A percentile compares a stretch with the other conserved stretches of the same genome.
Evolutionary conservation across 208 protist species (phyloP).

Genomic region (Endotrypanum monterogeii): DNA sequence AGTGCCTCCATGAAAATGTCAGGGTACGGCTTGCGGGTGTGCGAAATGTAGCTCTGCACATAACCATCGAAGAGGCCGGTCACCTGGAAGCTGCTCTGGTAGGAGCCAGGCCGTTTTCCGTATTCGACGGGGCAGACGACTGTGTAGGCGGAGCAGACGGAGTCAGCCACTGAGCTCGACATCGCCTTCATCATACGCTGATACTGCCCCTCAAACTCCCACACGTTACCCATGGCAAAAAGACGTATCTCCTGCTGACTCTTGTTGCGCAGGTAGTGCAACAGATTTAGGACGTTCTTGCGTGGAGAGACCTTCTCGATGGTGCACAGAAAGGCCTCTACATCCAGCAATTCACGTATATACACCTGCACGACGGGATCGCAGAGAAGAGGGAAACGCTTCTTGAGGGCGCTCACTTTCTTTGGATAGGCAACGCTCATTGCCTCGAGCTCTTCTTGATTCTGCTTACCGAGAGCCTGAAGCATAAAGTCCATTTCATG

Average conservation of each 20-base stretch:
- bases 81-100: slow-evolving; percentile 54
- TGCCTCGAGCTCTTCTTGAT: slow-evolving; percentile 58
- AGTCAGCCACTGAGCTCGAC: slow-evolving; percentile 35
- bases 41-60: slow-evolving; percentile 68
- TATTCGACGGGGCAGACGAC: slow-evolving; percentile 66
- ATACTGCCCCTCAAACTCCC: slow-evolving; percentile 82
- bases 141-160: slow-evolving; percentile 48
- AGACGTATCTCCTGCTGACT: slow-evolving; percentile 82
- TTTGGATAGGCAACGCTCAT: slow-evolving; percentile 63
- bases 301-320: slow-evolving; percentile 74
- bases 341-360: slow-evolving; percentile 62
- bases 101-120: slow-evolving; percentile 22
- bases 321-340: slow-evolving; percentile 71
- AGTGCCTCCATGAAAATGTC: slow-evolving; percentile 77
- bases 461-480: slow-evolving; percentile 51
- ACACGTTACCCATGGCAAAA: slow-evolving; percentile 74
- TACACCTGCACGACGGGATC: slow-evolving; percentile 71
- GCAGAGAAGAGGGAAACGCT: slow-evolving; percentile 63
- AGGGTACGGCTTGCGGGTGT: slow-evolving; percentile 82
- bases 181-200: slow-evolving; percentile 58
- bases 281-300: slow-evolving; percentile 82
- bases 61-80: slow-evolving; percentile 78
- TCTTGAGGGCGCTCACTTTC: slow-evolving; percentile 47
- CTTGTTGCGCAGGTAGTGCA: slow-evolving; percentile 75
- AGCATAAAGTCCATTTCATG: slow-evolving; percentile 72